phyloP scores from a whole-genome alignment of 1,284 basidiomycete genomes.

The Inonotus hispidus region DNA sequence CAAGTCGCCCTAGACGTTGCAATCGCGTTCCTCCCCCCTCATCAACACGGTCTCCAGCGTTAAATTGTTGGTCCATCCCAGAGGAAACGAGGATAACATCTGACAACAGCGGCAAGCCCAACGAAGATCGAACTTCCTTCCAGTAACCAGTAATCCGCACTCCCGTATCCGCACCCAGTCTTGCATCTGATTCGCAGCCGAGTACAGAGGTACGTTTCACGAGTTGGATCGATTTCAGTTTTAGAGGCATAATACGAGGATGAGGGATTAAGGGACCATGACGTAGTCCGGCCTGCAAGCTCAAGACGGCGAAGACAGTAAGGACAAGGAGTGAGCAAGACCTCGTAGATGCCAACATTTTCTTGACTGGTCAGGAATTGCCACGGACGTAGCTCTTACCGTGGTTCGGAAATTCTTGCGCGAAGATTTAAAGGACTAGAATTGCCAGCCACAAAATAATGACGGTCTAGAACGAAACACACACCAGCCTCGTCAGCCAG shows the following conservation, averaged over 20 bases:
- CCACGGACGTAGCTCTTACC: not conserved
- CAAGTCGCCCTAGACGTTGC: constrained; percentile 1
- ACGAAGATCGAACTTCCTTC: constrained; percentile 27
- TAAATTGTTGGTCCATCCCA: not conserved
- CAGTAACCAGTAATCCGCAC: constrained; percentile 27
- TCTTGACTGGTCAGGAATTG: not conserved
- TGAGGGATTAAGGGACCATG: not conserved
- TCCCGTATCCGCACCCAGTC: not conserved
- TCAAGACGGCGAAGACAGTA: not conserved
- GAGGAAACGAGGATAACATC: constrained; percentile 13
- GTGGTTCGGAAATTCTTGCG: not conserved
- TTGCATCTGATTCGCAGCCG: not conserved
- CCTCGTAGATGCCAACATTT: not conserved
- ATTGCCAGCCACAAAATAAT: constrained; percentile 4
- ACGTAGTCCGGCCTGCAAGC: not conserved
- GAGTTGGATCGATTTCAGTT: no score
- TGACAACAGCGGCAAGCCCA: constrained; percentile 24
- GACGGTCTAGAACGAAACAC: not conserved
- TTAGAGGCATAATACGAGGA: not conserved
- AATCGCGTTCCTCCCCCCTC: not conserved
- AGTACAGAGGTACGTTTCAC: not conserved
- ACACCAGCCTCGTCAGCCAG: not conserved
- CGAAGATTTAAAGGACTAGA: not conserved
- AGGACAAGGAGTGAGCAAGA: not conserved
- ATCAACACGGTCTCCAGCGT: not conserved